Conservation (phyloP, 2,329 filamentous ascomycete species). For the Tothia fuscella region DNA sequence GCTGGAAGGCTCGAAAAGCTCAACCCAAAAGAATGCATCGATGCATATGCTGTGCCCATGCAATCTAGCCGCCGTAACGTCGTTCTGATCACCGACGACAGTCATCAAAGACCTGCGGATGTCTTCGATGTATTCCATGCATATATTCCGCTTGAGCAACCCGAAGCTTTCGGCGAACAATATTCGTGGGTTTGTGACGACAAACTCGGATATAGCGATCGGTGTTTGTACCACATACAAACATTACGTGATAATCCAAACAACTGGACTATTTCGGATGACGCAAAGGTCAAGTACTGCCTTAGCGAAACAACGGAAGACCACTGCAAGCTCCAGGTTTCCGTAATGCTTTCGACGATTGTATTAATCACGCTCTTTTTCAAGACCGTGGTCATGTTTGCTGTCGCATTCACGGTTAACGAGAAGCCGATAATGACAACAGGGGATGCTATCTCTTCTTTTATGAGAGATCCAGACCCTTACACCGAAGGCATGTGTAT, state of each 20-base stretch:
- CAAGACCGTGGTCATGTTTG: slow-evolving; percentile 17
- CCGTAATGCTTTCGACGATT: slow-evolving; percentile 16
- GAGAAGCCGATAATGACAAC: slow-evolving; percentile 17
- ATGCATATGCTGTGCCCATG: slow-evolving; percentile 8
- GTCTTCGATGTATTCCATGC: slow-evolving; percentile 10
- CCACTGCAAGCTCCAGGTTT: slow-evolving; percentile 19
- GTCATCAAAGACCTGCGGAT: slow-evolving; percentile 3
- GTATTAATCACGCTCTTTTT: slow-evolving; percentile 18
- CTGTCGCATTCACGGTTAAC: slow-evolving; percentile 14
- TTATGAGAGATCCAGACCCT: slow-evolving; percentile 15
- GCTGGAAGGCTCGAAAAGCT: slow-evolving; percentile 4
- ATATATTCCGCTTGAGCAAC: slow-evolving; percentile 3
- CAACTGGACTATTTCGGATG: slow-evolving; percentile 10
- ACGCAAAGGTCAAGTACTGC: slow-evolving; percentile 16
- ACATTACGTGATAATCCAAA: slow-evolving; percentile 5
- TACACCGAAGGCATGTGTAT: slow-evolving; percentile 14
- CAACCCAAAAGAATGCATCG: slow-evolving; percentile 6
- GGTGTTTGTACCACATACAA: slow-evolving; percentile 9
- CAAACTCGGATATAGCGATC: slow-evolving; percentile 1
- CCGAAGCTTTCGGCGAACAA: slow-evolving; percentile 7
- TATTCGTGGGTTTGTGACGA: slow-evolving; percentile 12
- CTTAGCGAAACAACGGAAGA: slow-evolving; percentile 14
- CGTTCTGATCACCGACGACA: slow-evolving; percentile 8
- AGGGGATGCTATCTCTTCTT: slow-evolving; percentile 20
- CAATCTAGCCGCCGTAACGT: slow-evolving; percentile 8